Evolutionary conservation across 768 basidiomycete genomes (phyloP), one percentile per base, ranked within the genome.

Genomic region (Serendipita sp.): DNA sequence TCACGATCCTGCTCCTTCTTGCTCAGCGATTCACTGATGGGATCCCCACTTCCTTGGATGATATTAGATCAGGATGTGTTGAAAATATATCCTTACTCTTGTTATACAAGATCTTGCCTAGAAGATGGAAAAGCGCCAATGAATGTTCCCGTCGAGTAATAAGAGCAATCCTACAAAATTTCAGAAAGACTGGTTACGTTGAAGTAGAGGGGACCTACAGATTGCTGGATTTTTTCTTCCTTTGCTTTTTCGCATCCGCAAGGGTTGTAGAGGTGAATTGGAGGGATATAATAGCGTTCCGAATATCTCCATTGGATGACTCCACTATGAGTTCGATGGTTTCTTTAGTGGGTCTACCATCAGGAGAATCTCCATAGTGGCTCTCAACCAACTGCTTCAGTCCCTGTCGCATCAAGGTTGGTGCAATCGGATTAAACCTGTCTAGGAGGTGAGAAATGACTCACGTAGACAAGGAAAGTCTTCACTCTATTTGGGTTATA

Each of bases 81-180:
- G 11, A 38, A 28, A 16, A 47, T 23, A 45, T 46, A 54, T 0
- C 74, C 83, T 64, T 48, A 96, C 96, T 84, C 74, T 98, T 99
- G 73, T 95, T 97, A 72, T 96, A 98, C 56, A 98, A 73, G 1
- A 98, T 82, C 75, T 90, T 95, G 15, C 96, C 96, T 58, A 99
- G 77, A 16, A 97, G 74, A 74, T 97, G 96, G 72, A 99, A 99
- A 62, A 99, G 75, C 8, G 83, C 84, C 15, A 99, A 76, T 66
- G 84, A 89, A 70, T 91, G 87, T 70, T 99, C 96, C 64, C 91
- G 78, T 65, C 86, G 76, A 23, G 91, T 89, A 0, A 92, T 80
- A 0, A 84, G 82, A 69, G 91, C 87, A 68, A 96, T 71, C 3
- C 79, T 79, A 66, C n/a, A 3, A 72, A 67, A 67, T 71, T 71